A percentile compares a stretch with the other conserved stretches of the same genome.
These are phyloP conservation scores for Solanum lycopersicoides DNA, from an alignment of 257 asterid genomes.

Conservation along the genomic window DNA sequence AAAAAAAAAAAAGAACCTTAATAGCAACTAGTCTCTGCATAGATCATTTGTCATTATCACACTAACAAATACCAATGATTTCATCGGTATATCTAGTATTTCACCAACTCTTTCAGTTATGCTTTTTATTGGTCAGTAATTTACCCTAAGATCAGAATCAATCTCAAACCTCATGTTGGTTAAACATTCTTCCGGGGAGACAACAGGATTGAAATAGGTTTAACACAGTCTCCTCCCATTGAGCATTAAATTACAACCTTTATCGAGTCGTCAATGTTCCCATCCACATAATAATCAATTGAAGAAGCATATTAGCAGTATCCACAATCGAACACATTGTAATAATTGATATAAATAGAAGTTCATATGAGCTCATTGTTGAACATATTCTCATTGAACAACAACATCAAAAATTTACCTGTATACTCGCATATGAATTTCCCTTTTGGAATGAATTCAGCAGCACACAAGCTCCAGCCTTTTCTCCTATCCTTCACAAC, in stretches of 20 bases:
- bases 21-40: neutral
- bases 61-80: neutral
- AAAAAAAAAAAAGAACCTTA: neutral
- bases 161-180: neutral
- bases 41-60: neutral
- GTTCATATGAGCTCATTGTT: neutral
- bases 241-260: neutral
- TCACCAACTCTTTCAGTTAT: neutral
- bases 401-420: slow-evolving; percentile 21
- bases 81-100: neutral
- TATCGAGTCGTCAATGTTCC: neutral
- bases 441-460: slow-evolving; percentile 42
- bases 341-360: neutral
- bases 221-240: neutral
- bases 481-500: slow-evolving; percentile 46
- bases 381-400: neutral
- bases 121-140: neutral
- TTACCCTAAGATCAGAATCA: neutral
- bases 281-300: neutral
- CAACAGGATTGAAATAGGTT: neutral
- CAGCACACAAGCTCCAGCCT: slow-evolving; percentile 78
- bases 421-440: slow-evolving; percentile 79
- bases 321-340: neutral
- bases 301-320: neutral
- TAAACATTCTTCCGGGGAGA: neutral